Evolutionary conservation across 164 flowering plant genomes (phyloP), one percentile per base, ranked within the genome.

Genomic region (Echeveria elegans): DNA sequence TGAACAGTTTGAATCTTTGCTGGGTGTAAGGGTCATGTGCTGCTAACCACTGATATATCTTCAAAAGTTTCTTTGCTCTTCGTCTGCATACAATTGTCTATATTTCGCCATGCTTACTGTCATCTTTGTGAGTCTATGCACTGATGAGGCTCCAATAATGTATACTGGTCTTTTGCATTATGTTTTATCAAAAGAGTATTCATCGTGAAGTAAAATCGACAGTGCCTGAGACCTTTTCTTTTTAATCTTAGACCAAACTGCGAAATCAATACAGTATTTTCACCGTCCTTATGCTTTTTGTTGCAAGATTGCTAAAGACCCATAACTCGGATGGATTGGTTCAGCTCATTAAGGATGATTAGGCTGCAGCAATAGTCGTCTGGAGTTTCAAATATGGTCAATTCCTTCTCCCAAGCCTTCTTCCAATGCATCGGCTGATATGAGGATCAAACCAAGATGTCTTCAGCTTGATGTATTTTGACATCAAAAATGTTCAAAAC

Each of bases 241-340:
- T 23, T 9, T 1, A 6, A 52, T 0, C 6, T 6, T 19, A 19
- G 24, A n/a, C 23, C 47, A 48, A n/a, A 19, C 53, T 48, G 24
- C 53, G 1, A 52, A 52, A 52, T 21, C 28, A 21, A 12, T 56
- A 26, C 19, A 4, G 30, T 24, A 53, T 23, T 4, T 56, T 56
- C 5, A 56, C 61, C 14, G 4, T 28, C 61, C 32, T 28, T 56
- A n/a, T 28, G 32, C 34, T 56, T 56, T 56, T 28, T 56, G 61
- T 28, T 56, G 61, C 61, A 56, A 28, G 61, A 56, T 56, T 56
- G 32, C 61, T 56, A 56, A 56, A 56, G 61, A 56, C 61, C 32
- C 61, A 56, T 56, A 14, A 56, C 29, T 56, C 16, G 61, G 61
- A 29, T 56, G 61, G 32, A 28, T 28, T 5, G 26, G 18, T 56